Conservation (phyloP, 139 green algal genomes). For the Limnomonas spitsbergensis region DNA sequence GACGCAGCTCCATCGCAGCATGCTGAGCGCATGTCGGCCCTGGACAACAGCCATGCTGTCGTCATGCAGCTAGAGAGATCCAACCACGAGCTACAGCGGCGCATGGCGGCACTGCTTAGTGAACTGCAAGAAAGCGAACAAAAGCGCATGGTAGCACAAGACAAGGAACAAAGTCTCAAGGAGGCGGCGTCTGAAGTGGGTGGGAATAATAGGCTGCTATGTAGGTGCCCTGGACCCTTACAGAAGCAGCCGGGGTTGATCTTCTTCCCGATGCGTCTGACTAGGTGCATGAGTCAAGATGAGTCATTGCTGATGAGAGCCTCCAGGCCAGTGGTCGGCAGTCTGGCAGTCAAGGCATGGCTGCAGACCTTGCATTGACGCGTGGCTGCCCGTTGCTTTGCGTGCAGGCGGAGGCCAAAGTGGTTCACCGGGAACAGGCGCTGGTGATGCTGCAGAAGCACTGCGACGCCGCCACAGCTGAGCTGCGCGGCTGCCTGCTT, state of each 20-base stretch:
- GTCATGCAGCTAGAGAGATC: neutral
- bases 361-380: no score
- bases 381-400: neutral
- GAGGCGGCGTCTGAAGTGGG: neutral
- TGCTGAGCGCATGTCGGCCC: neutral
- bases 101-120: neutral
- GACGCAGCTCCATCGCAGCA: neutral
- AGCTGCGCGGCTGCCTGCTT: neutral
- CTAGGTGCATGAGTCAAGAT: no score
- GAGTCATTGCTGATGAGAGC: no score
- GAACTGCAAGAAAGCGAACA: neutral
- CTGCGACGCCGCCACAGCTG: neutral
- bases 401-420: neutral
- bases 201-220: neutral
- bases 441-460: slow-evolving; percentile 2
- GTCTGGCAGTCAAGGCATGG: no score
- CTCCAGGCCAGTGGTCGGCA: no score
- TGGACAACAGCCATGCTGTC: neutral
- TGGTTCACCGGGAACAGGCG: neutral
- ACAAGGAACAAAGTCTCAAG: neutral
- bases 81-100: neutral
- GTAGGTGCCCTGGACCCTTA: neutral
- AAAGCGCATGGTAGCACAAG: neutral
- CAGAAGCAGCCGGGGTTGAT: neutral
- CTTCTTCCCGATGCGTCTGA: neutral